A percentile compares a stretch with the other conserved stretches of the same genome.
Evolutionary conservation across 2,329 filamentous ascomycete genomes (phyloP).

Genomic region (Cercospora zeae-maydis): DNA sequence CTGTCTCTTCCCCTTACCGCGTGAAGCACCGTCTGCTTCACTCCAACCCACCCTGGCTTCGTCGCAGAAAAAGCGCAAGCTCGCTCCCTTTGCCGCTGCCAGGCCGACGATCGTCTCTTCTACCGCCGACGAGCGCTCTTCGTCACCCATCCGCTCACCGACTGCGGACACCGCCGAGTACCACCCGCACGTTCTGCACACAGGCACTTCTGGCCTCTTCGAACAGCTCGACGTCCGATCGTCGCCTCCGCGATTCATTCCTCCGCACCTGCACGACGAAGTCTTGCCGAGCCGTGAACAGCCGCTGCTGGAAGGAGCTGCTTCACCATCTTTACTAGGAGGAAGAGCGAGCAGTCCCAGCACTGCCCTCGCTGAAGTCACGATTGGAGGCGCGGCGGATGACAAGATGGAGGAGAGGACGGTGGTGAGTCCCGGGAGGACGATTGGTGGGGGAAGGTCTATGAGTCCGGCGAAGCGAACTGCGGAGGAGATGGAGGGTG

Average conservation of each 20-base stretch:
- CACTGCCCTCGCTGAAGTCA: conserved; percentile 30
- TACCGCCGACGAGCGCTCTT: conserved; percentile 2
- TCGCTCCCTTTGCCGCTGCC: conserved; percentile 33
- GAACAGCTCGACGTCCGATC: conserved; percentile 9
- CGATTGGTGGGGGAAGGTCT: conserved; percentile 37
- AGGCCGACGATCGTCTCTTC: background rate
- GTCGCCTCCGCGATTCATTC: conserved; percentile 46
- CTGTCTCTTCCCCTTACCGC: background rate
- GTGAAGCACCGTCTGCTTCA: conserved; percentile 7
- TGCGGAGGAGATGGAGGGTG: conserved; percentile 52
- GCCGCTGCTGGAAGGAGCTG: background rate
- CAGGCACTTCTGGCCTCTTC: conserved; percentile 11
- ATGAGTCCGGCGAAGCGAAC: conserved; percentile 55
- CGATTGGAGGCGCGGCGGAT: conserved; percentile 23
- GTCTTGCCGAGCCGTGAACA: conserved; percentile 33
- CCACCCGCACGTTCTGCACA: conserved; percentile 14
- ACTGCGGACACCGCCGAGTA: conserved; percentile 5
- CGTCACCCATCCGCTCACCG: background rate
- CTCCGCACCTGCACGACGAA: conserved; percentile 55
- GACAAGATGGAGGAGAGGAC: conserved; percentile 41
- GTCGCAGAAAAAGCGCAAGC: conserved; percentile 47
- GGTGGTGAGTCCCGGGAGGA: conserved; percentile 20
- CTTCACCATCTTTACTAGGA: background rate
- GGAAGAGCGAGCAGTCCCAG: conserved; percentile 33
- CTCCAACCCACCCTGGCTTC: conserved; percentile 24